These are phyloP conservation scores for Colletotrichum magnum DNA, from an alignment of 2,329 filamentous ascomycete species.

Conservation along the genomic window DNA sequence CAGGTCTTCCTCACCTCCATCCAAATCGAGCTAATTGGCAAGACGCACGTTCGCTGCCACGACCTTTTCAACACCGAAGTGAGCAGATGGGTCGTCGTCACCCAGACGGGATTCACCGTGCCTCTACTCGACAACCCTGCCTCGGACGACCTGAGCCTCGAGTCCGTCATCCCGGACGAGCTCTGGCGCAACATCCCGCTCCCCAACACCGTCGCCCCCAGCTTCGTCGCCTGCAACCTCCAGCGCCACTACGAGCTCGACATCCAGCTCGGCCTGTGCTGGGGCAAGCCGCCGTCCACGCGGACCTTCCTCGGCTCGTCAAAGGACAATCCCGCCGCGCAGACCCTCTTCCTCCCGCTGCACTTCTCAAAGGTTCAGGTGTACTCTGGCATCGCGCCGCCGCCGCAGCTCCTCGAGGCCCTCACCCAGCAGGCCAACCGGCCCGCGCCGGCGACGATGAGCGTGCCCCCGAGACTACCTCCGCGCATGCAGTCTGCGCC, in stretches of 20 bases:
- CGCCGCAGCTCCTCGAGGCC: constrained; percentile 80
- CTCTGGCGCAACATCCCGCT: constrained; percentile 81
- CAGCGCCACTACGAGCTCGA: constrained; percentile 87
- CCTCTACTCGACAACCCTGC: constrained; percentile 72
- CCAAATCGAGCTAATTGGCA: constrained; percentile 85
- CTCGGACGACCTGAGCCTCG: constrained; percentile 71
- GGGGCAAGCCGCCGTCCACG: constrained; percentile 68
- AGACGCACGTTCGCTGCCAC: constrained; percentile 84
- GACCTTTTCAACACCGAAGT: constrained; percentile 79
- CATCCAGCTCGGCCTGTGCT: constrained; percentile 82
- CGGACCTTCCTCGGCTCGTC: constrained; percentile 48
- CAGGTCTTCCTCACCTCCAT: constrained; percentile 82
- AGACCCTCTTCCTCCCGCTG: constrained; percentile 84
- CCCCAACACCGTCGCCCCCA: constrained; percentile 89
- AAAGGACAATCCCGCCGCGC: constrained; percentile 52
- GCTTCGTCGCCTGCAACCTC: constrained; percentile 91
- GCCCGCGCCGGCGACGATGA: constrained; percentile 55
- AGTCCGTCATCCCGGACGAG: constrained; percentile 77
- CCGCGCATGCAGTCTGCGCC: constrained; percentile 50
- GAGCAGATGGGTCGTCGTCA: constrained; percentile 82
- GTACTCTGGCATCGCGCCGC: constrained; percentile 89
- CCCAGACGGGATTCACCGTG: constrained; percentile 78
- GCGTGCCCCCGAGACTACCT: constrained; percentile 52
- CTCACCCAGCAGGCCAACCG: constrained; percentile 50
- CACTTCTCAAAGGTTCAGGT: constrained; percentile 82